Percentiles rank a stretch among this genome's conserved stretches.
Conservation (phyloP, 176 grass and related monocot genomes). For the Hordeum vulgare region MorexV3_pseudomolecules_assembly NC_058523.1:187891355-187891854, state of each 20-base stretch:
- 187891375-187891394: background rate
- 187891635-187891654: too few relatives aligned
- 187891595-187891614: background rate
- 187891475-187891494: background rate
- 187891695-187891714: background rate
- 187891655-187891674: too few relatives aligned
- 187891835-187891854: too few relatives aligned
- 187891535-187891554: background rate
- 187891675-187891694: background rate
- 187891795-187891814: too few relatives aligned
- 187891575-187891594: background rate
- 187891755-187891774: too few relatives aligned
- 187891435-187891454: background rate
- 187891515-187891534: background rate
- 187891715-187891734: too few relatives aligned
- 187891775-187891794: too few relatives aligned
- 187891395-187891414: background rate
- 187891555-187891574: background rate
- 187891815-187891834: too few relatives aligned
- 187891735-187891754: too few relatives aligned
- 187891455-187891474: conserved; percentile 14
- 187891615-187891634: too few relatives aligned
- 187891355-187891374: background rate
- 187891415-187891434: conserved; percentile 19
- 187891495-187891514: background rate